A percentile compares a stretch with the other conserved stretches of the same genome.
Conservation (phyloP, 805 yeast species). For the Zygoascus ofunaensis region DNA sequence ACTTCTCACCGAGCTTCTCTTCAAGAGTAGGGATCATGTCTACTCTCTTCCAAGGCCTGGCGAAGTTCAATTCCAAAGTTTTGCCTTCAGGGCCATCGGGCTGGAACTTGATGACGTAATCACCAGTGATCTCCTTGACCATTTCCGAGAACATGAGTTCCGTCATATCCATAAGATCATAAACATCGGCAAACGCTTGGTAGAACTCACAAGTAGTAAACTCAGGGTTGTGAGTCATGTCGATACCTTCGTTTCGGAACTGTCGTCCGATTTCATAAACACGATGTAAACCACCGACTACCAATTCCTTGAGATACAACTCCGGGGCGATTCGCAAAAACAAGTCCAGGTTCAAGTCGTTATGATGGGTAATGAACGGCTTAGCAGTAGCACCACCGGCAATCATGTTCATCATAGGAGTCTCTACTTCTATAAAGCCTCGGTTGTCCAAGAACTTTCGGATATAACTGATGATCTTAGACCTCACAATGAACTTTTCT, state of each 20-base stretch:
- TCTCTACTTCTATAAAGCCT: constrained; percentile 90
- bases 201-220: constrained; percentile 98
- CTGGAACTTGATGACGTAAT: constrained; percentile 76
- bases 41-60: constrained; percentile 97
- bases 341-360: constrained; percentile 92
- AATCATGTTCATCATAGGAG: constrained; percentile 97
- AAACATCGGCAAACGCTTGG: constrained; percentile 95
- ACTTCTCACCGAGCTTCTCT: constrained; percentile 72
- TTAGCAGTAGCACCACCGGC: constrained; percentile 99
- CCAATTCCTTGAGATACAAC: constrained; percentile 88
- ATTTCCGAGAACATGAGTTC: constrained; percentile 90
- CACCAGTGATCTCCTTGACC: constrained; percentile 93
- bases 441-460: constrained; percentile 81
- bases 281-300: constrained; percentile 96
- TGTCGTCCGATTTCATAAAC: constrained; percentile 98
- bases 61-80: constrained; percentile 70
- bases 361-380: constrained; percentile 95
- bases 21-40: constrained; percentile 96
- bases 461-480: constrained; percentile 80
- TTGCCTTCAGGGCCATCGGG: constrained; percentile 85
- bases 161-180: constrained; percentile 84
- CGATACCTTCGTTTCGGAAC: constrained; percentile 98
- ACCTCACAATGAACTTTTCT: constrained; percentile 78
- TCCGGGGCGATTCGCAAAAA: constrained; percentile 98
- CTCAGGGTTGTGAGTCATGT: constrained; percentile 98